A percentile compares a stretch with the other conserved stretches of the same genome.
These are phyloP conservation scores for Aspergillus ochraceus DNA, from an alignment of 2,329 filamentous ascomycete species.

Conservation along the genomic window DNA sequence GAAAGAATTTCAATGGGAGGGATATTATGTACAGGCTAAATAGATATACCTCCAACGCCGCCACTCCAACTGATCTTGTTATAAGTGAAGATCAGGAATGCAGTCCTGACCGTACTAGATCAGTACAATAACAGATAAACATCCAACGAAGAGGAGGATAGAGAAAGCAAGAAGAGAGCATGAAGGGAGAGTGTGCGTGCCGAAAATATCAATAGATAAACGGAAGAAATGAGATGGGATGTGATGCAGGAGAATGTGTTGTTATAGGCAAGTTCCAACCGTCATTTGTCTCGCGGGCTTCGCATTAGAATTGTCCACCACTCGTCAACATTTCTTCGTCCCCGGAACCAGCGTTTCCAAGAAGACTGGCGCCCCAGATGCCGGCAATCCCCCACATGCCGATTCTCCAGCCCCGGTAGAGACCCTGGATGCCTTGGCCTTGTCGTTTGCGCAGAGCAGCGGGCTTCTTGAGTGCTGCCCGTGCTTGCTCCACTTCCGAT, in stretches of 20 bases:
- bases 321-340: conserved; percentile 38
- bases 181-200: neutral
- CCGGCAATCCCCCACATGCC: conserved; percentile 57
- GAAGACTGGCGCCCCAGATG: conserved; percentile 52
- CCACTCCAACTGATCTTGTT: neutral
- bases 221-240: neutral
- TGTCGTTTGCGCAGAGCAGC: conserved; percentile 45
- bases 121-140: neutral
- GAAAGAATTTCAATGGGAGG: neutral
- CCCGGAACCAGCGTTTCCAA: conserved; percentile 36
- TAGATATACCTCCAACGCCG: conserved; percentile 1
- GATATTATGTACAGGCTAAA: conserved; percentile 3
- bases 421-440: conserved; percentile 56
- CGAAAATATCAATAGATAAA: neutral
- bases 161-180: neutral
- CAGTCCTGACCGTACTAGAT: neutral
- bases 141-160: neutral
- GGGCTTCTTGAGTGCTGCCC: conserved; percentile 37
- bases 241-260: neutral
- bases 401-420: conserved; percentile 60
- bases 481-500: conserved; percentile 47
- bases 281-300: neutral
- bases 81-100: neutral
- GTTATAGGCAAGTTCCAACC: neutral
- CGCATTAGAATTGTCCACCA: conserved; percentile 32